Evolutionary conservation across 257 asterid genomes (phyloP).

Genomic region (Coffea canephora): DNA sequence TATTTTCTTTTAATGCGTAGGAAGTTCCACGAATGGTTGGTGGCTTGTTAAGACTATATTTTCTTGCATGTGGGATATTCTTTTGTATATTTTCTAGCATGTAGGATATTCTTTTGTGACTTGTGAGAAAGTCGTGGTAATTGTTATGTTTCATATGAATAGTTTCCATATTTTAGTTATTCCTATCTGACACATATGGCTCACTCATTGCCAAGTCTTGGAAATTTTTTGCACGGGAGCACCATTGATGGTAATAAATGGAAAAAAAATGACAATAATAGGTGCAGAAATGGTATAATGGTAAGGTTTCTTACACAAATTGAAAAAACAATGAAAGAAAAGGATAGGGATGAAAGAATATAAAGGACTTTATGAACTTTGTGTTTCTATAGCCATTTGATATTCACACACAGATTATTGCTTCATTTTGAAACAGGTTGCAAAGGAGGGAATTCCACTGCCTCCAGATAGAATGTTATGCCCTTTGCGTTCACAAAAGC

Average conservation of each 20-base stretch:
- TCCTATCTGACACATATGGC: conserved; percentile 5
- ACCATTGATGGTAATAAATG: neutral
- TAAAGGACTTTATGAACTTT: neutral
- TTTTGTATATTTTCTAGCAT: neutral
- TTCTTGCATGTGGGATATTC: no score
- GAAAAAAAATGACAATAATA: neutral
- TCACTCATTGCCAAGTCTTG: neutral
- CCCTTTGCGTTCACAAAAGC: no score
- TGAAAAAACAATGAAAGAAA: neutral
- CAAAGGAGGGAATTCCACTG: no score
- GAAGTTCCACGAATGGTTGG: neutral
- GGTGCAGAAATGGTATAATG: neutral
- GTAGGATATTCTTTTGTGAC: neutral
- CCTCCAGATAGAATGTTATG: no score
- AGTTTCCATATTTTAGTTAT: neutral
- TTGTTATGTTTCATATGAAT: neutral
- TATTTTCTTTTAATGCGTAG: neutral
- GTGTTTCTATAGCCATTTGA: neutral
- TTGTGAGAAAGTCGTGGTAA: no score
- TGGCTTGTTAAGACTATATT: neutral
- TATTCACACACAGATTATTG: neutral
- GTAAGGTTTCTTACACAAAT: neutral
- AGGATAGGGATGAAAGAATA: no score
- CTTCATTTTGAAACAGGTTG: neutral
- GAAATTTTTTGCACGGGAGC: neutral